These are phyloP conservation scores for Volutella citrinella DNA, from an alignment of 2,329 filamentous ascomycete species.

Conservation along the genomic window DNA sequence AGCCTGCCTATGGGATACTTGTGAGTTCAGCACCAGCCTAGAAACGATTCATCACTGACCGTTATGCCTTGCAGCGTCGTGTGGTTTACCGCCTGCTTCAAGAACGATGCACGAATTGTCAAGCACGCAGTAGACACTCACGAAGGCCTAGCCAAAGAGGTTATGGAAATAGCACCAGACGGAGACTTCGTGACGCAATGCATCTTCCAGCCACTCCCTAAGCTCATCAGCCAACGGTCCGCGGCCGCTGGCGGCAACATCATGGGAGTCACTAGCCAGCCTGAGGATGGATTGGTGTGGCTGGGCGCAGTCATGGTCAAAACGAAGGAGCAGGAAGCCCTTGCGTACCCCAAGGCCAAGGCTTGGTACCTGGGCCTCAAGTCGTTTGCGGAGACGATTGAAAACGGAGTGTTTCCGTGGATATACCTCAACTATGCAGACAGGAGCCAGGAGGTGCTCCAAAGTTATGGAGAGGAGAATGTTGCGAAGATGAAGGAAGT, in stretches of 20 bases:
- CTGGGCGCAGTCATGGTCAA: constrained; percentile 10
- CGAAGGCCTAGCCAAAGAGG: constrained; percentile 10
- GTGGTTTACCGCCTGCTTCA: constrained; percentile 15
- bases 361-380: constrained; percentile 8
- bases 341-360: constrained; percentile 7
- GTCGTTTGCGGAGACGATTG: constrained; percentile 12
- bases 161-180: constrained; percentile 11
- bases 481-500: constrained; percentile 17
- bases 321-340: constrained; percentile 10
- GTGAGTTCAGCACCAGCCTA: too few species aligned
- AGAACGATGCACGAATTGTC: constrained; percentile 13
- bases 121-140: constrained; percentile 12
- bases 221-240: constrained; percentile 10
- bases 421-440: constrained; percentile 20
- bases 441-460: constrained; percentile 15
- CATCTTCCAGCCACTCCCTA: constrained; percentile 11
- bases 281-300: constrained; percentile 11
- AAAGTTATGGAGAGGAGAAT: constrained; percentile 20
- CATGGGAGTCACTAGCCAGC: constrained; percentile 13
- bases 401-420: constrained; percentile 15
- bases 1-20: constrained; percentile 15
- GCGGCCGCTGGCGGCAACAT: constrained; percentile 14
- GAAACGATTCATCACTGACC: too few species aligned
- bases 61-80: too few species aligned
- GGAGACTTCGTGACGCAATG: constrained; percentile 15